phyloP scores from a whole-genome alignment of 768 basidiomycete species.

The Rossbeevera mucosa region DNA sequence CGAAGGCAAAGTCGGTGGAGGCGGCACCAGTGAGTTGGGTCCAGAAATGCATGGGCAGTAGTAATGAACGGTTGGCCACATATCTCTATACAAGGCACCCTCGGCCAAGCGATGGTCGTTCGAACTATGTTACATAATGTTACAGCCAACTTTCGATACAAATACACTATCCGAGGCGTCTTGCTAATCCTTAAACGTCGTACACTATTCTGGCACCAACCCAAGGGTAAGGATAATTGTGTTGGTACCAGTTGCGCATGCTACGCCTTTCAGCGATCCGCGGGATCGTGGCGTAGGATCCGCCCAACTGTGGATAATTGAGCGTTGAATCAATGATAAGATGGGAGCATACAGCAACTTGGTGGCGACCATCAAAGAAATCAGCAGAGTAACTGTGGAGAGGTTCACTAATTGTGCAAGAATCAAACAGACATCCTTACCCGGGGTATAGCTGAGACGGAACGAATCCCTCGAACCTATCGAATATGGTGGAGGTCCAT shows the following conservation, averaged over 20 bases:
- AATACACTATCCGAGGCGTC: slow-evolving; percentile 4
- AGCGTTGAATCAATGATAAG: neutral
- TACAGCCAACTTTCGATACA: neutral
- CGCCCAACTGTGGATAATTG: slow-evolving; percentile 64
- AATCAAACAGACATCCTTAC: slow-evolving; percentile 32
- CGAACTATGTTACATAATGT: slow-evolving; percentile 12
- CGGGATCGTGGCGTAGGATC: slow-evolving; percentile 83
- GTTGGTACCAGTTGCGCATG: slow-evolving; percentile 89
- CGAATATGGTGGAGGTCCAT: slow-evolving; percentile 86
- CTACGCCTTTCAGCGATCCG: slow-evolving; percentile 71
- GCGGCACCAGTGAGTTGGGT: slow-evolving; percentile 43
- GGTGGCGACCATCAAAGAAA: slow-evolving; percentile 87
- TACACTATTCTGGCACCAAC: slow-evolving; percentile 69
- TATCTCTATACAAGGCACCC: slow-evolving; percentile 10
- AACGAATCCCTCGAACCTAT: slow-evolving; percentile 67
- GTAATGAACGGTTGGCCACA: slow-evolving; percentile 51
- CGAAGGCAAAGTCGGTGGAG: slow-evolving; percentile 71
- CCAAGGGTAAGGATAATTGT: slow-evolving; percentile 89
- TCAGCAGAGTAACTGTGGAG: slow-evolving; percentile 66
- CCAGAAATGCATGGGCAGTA: slow-evolving; percentile 70
- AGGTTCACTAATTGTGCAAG: neutral
- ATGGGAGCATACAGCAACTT: slow-evolving; percentile 68
- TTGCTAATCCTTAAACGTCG: slow-evolving; percentile 30
- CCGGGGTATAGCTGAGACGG: slow-evolving; percentile 84
- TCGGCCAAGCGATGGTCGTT: neutral